Evolutionary conservation across 106 monocot genomes (phyloP).

Genomic region (Platanthera zijinensis): DNA sequence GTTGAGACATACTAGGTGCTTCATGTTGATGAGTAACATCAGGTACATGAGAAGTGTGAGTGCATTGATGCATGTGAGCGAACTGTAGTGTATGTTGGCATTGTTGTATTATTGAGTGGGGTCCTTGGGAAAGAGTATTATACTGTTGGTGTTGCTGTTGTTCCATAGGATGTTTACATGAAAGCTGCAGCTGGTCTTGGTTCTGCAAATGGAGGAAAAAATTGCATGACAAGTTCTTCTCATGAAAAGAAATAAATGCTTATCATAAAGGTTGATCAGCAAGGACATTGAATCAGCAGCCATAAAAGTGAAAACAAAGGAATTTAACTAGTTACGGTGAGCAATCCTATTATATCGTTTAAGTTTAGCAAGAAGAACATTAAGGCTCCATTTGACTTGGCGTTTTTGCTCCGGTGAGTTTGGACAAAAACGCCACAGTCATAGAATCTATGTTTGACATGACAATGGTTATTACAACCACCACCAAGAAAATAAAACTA

Average conservation of each 20-base stretch:
- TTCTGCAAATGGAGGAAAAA: conserved; percentile 17
- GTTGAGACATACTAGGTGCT: conserved; percentile 40
- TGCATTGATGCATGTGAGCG: conserved; percentile 34
- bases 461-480: too few relatives aligned
- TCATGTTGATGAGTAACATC: conserved; percentile 42
- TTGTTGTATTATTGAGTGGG: conserved; percentile 51
- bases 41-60: conserved; percentile 42
- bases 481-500: too few relatives aligned
- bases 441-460: background rate
- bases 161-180: conserved; percentile 54
- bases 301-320: background rate
- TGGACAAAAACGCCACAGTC: background rate
- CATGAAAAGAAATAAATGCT: background rate
- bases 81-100: conserved; percentile 45
- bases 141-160: conserved; percentile 44
- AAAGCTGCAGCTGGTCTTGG: conserved; percentile 45
- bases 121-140: conserved; percentile 42
- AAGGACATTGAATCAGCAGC: background rate
- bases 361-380: background rate
- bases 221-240: background rate
- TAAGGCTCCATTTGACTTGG: background rate
- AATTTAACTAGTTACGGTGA: background rate
- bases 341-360: background rate
- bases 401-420: background rate
- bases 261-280: background rate